Evolutionary conservation across 257 asterid genomes (phyloP).

Genomic region (Petunia axillaris): DNA sequence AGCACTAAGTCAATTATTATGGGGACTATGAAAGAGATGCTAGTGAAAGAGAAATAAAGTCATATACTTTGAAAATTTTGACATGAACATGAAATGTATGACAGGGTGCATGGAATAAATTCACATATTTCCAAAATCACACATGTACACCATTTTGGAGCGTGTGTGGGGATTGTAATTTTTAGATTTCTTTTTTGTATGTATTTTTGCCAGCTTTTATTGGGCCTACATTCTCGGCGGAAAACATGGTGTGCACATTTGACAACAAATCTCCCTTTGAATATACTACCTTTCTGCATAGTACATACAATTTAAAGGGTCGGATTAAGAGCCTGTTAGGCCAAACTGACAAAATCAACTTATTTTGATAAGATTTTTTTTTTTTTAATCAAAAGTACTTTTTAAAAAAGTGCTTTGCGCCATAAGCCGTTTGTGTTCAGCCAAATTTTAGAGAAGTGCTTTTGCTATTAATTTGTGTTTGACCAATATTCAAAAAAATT

Average conservation of each 20-base stretch:
- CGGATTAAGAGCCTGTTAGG: too few species aligned
- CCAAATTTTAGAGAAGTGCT: too few species aligned
- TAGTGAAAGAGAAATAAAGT: background rate
- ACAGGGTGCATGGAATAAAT: background rate
- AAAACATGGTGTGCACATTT: constrained; percentile 24
- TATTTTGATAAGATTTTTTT: too few species aligned
- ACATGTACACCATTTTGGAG: background rate
- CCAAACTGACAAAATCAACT: too few species aligned
- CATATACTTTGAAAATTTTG: background rate
- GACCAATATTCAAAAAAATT: too few species aligned
- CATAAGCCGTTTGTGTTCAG: too few species aligned
- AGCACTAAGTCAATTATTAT: constrained; percentile 13
- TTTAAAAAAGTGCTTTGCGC: too few species aligned
- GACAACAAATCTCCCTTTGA: background rate
- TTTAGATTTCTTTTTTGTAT: background rate
- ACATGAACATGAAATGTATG: background rate
- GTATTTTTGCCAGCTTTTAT: background rate
- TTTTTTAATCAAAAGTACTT: too few species aligned
- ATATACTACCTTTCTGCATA: background rate
- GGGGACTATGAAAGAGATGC: constrained; percentile 14
- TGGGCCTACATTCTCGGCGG: constrained; percentile 20
- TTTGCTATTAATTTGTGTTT: too few species aligned
- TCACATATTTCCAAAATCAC: background rate
- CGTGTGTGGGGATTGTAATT: background rate
- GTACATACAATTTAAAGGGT: too few species aligned